Evolutionary conservation across 345 rosid genomes (phyloP).

Genomic region (Carallia pectinifolia): DNA sequence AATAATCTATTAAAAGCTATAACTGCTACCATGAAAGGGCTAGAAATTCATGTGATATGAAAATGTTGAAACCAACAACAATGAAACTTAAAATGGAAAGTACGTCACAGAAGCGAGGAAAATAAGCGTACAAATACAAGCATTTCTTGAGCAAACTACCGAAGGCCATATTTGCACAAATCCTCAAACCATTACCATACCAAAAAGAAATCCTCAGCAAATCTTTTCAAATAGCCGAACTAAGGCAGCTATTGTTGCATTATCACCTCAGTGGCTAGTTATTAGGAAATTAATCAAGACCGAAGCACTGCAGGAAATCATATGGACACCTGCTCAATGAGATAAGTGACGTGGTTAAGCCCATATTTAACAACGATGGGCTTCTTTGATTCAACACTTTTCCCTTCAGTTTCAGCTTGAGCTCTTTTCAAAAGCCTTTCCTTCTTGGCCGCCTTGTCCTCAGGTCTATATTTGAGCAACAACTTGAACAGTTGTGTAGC

Average conservation of each 20-base stretch:
- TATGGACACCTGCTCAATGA: slow-evolving; percentile 55
- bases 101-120: no score
- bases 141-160: no score
- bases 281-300: background rate
- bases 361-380: slow-evolving; percentile 75
- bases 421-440: slow-evolving; percentile 55
- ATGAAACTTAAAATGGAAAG: no score
- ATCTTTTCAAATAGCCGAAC: no score
- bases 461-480: slow-evolving; percentile 69
- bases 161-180: no score
- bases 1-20: background rate
- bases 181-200: background rate
- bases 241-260: background rate
- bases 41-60: background rate
- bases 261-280: background rate
- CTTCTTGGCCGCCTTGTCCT: slow-evolving; percentile 65
- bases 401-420: slow-evolving; percentile 66
- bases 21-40: background rate
- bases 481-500: slow-evolving; percentile 62
- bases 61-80: no score
- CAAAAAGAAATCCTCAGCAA: background rate
- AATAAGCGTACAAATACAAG: no score
- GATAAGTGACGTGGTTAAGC: slow-evolving; percentile 71
- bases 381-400: slow-evolving; percentile 51
- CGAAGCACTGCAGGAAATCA: background rate